These are phyloP conservation scores for Discostella stelligeroides DNA, from an alignment of 108 stramenopile genomes.

Conservation along the genomic window DNA sequence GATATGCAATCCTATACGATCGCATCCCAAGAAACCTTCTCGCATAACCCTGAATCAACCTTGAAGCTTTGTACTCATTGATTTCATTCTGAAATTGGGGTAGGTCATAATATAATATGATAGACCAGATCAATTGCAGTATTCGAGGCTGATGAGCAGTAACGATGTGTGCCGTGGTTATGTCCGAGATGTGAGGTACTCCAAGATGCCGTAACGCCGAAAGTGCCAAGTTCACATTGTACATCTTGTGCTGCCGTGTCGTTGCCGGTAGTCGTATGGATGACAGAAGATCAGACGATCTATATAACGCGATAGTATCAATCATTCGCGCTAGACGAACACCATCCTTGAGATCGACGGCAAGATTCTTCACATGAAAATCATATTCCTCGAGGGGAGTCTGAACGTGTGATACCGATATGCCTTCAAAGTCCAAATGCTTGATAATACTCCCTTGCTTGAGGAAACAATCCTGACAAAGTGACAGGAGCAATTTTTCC, in stretches of 20 bases:
- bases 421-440: constrained; percentile 79
- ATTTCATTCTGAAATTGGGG: constrained; percentile 33
- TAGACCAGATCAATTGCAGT: constrained; percentile 80
- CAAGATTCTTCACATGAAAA: constrained; percentile 78
- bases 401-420: constrained; percentile 83
- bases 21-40: constrained; percentile 28
- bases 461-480: constrained; percentile 82
- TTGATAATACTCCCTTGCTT: constrained; percentile 88
- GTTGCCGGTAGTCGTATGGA: constrained; percentile 86
- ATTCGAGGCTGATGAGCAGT: constrained; percentile 86
- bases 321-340: constrained; percentile 82
- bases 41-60: constrained; percentile 17
- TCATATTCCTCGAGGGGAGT: constrained; percentile 90
- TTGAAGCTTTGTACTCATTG: constrained; percentile 18
- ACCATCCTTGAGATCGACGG: constrained; percentile 94
- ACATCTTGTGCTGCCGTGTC: constrained; percentile 90
- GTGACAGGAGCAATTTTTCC: constrained; percentile 66
- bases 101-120: constrained; percentile 62
- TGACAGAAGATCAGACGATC: constrained; percentile 50
- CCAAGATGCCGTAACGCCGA: constrained; percentile 45
- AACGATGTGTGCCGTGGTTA: constrained; percentile 81
- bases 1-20: constrained; percentile 24
- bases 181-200: constrained; percentile 57
- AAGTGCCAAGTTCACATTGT: constrained; percentile 86
- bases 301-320: constrained; percentile 62